phyloP scores from a whole-genome alignment of 2,329 filamentous ascomycete genomes.

The Chrysoporthe cubensis region DNA sequence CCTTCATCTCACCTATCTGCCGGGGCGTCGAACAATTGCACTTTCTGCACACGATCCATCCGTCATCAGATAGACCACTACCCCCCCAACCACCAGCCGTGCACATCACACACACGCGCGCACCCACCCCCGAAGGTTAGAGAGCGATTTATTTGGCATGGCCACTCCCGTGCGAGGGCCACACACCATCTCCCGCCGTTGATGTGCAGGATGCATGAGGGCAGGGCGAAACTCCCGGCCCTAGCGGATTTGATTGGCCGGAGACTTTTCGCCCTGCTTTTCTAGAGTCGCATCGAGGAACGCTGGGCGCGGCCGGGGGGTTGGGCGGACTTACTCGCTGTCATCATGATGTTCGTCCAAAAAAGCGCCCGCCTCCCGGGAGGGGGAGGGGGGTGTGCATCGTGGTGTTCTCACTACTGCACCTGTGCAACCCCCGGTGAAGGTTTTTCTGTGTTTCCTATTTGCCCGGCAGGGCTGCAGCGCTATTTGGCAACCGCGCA shows the following conservation, averaged over 20 bases:
- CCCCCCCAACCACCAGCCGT: background rate
- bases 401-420: background rate
- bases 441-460: background rate
- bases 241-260: constrained; percentile 8
- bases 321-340: background rate
- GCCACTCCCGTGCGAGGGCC: background rate
- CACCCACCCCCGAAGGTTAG: background rate
- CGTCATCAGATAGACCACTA: background rate
- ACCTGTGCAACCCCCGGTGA: background rate
- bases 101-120: background rate
- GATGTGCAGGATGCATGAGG: background rate
- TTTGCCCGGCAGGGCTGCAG: background rate
- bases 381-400: background rate
- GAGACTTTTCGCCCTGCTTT: constrained; percentile 10
- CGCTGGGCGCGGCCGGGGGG: background rate
- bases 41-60: background rate
- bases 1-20: background rate
- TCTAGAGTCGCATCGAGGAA: constrained; percentile 2
- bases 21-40: background rate
- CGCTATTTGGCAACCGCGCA: background rate
- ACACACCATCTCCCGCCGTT: constrained; percentile 4
- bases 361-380: background rate
- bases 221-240: background rate
- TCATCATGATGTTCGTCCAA: background rate
- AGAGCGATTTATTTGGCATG: background rate